Evolutionary conservation across 495 filamentous ascomycete species (phyloP).

Genomic region (Xylaria sp.): DNA sequence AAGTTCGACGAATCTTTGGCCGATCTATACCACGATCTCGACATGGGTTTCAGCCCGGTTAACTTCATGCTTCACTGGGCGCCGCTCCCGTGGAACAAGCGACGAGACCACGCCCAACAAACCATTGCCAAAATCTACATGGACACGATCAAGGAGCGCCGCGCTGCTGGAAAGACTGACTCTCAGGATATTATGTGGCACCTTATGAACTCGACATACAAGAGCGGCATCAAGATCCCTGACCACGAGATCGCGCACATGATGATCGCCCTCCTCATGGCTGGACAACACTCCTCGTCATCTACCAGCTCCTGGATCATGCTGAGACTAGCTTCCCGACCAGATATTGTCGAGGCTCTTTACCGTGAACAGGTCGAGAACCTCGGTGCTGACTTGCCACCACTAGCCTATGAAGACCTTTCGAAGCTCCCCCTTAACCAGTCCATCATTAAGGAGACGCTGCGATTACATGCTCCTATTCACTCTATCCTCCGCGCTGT

Average conservation of each 20-base stretch:
- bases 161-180: constrained; percentile 54
- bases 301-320: constrained; percentile 83
- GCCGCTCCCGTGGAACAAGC: constrained; percentile 83
- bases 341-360: constrained; percentile 74
- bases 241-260: constrained; percentile 87
- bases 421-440: constrained; percentile 72
- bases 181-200: constrained; percentile 83
- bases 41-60: constrained; percentile 81
- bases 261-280: constrained; percentile 92
- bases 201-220: constrained; percentile 80
- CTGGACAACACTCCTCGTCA: constrained; percentile 86
- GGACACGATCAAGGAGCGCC: constrained; percentile 74
- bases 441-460: constrained; percentile 78
- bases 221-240: constrained; percentile 71
- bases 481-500: constrained; percentile 87
- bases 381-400: constrained; percentile 67
- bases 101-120: constrained; percentile 75
- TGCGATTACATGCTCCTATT: constrained; percentile 81
- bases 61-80: constrained; percentile 90
- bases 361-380: constrained; percentile 74
- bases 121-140: constrained; percentile 80
- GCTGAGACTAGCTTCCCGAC: constrained; percentile 75
- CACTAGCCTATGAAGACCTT: constrained; percentile 71
- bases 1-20: constrained; percentile 78
- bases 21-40: constrained; percentile 79